phyloP scores from a whole-genome alignment of 148 eudicot species.

The Hydrangea macrophylla region DNA sequence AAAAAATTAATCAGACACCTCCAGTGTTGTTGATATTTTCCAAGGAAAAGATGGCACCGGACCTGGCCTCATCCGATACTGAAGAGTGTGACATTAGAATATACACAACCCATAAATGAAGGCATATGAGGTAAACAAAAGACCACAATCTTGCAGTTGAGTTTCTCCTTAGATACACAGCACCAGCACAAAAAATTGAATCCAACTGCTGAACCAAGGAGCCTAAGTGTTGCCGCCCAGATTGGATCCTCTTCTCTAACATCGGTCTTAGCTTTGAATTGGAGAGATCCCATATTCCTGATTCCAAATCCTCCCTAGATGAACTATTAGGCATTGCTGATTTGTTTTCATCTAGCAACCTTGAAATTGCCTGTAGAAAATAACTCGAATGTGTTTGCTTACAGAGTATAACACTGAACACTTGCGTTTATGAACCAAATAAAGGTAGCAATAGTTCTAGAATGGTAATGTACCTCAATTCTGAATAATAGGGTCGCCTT shows the following conservation, averaged over 20 bases:
- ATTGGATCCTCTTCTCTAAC: slow-evolving; percentile 51
- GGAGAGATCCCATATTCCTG: slow-evolving; percentile 42
- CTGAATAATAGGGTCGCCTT: slow-evolving; percentile 74
- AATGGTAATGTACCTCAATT: slow-evolving; percentile 62
- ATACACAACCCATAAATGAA: slow-evolving; percentile 77
- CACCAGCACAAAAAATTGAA: slow-evolving; percentile 64
- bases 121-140: slow-evolving; percentile 54
- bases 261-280: slow-evolving; percentile 59
- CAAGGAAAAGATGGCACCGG: slow-evolving; percentile 78
- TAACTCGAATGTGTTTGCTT: neutral
- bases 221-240: slow-evolving; percentile 76
- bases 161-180: slow-evolving; percentile 66
- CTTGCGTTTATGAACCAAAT: neutral
- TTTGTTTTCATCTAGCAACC: slow-evolving; percentile 69
- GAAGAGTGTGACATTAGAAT: slow-evolving; percentile 63
- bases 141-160: slow-evolving; percentile 73
- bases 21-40: slow-evolving; percentile 71
- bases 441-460: neutral
- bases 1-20: slow-evolving; percentile 31
- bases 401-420: neutral
- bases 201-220: slow-evolving; percentile 82
- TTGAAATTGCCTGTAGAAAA: slow-evolving; percentile 63
- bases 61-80: slow-evolving; percentile 48
- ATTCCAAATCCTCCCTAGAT: slow-evolving; percentile 44
- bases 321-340: slow-evolving; percentile 37